Percentiles rank a stretch among this genome's conserved stretches.
Conservation (phyloP, 768 basidiomycete genomes). For the Rhizopogon vinicolor region DNA sequence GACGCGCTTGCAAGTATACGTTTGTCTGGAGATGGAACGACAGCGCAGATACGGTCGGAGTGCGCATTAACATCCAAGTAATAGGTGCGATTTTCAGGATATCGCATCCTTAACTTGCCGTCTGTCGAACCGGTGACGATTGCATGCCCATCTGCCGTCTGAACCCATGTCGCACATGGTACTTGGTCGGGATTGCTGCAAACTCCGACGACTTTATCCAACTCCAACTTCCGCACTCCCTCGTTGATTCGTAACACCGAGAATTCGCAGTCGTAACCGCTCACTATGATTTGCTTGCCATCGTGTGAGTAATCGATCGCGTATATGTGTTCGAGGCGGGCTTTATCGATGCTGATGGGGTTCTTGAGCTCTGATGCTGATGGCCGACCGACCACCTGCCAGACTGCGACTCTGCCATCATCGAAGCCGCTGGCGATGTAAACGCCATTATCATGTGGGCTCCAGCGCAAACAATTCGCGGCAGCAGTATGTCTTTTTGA, state of each 20-base stretch:
- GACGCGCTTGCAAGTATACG: conserved; percentile 11
- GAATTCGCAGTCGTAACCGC: background rate
- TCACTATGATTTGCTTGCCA: background rate
- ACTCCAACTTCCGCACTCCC: background rate
- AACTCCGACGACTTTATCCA: background rate
- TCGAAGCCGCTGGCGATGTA: background rate
- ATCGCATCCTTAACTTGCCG: background rate
- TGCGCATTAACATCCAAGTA: background rate
- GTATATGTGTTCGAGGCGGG: background rate
- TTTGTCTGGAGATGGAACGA: conserved; percentile 5
- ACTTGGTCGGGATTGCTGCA: background rate
- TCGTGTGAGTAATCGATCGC: background rate
- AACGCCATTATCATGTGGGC: background rate
- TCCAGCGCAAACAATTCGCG: background rate
- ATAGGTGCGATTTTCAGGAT: background rate
- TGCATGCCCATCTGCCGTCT: background rate
- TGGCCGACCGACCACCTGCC: background rate
- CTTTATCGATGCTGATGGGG: background rate
- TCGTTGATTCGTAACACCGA: background rate
- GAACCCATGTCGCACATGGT: background rate
- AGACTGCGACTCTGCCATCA: background rate
- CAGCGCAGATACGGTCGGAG: background rate
- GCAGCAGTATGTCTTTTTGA: background rate
- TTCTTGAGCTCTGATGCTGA: background rate
- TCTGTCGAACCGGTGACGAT: background rate